These are phyloP conservation scores for Quercus rubra DNA, from an alignment of 306 rosid genomes.

Conservation along the genomic window DNA sequence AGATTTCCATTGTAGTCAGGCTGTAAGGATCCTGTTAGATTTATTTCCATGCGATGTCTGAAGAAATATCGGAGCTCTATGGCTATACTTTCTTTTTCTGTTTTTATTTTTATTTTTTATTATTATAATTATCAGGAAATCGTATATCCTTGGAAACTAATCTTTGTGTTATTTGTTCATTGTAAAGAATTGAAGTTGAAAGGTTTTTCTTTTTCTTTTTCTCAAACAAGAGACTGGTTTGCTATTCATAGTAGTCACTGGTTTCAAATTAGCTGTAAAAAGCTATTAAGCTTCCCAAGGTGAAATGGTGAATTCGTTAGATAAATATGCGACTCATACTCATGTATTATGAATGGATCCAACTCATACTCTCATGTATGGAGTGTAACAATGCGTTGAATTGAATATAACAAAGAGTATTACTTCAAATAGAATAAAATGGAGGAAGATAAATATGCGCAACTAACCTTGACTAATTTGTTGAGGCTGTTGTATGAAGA, in stretches of 20 bases:
- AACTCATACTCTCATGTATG: too few species aligned
- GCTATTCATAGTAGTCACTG: background rate
- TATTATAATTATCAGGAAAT: constrained; percentile 10
- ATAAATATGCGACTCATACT: too few species aligned
- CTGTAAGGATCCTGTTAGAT: constrained; percentile 12
- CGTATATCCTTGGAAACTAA: background rate
- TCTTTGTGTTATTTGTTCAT: constrained; percentile 10
- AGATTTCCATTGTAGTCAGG: constrained; percentile 4
- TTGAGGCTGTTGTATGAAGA: background rate
- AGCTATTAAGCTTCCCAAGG: background rate
- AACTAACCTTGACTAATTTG: background rate
- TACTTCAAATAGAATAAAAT: too few species aligned
- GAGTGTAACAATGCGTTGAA: too few species aligned
- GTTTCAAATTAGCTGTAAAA: background rate
- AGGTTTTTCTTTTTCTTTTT: constrained; percentile 5
- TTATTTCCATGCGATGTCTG: constrained; percentile 11
- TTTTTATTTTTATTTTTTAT: background rate
- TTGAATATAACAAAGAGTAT: too few species aligned
- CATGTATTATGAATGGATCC: too few species aligned
- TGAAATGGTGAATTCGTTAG: background rate
- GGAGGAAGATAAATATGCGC: too few species aligned
- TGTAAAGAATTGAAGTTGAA: constrained; percentile 30
- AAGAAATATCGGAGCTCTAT: background rate
- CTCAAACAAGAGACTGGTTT: background rate
- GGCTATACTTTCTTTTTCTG: background rate